Conservation (phyloP, 768 basidiomycete genomes). For the Tulasnella sp. region DNA sequence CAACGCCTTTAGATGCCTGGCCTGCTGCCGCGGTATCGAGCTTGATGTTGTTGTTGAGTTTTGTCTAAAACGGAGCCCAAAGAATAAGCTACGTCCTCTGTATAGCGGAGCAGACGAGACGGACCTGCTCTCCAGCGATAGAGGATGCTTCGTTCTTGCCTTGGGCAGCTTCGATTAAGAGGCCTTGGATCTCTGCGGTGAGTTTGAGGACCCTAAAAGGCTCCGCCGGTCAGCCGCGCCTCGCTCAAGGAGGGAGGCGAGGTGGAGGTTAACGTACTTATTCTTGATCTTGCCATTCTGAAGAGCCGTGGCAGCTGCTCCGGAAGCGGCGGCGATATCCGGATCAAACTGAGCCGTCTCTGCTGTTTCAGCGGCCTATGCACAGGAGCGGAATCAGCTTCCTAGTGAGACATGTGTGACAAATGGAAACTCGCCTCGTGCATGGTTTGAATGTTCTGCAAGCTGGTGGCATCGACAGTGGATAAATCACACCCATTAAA, state of each 20-base stretch:
- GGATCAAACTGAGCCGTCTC: constrained; percentile 32
- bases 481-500: constrained; percentile 25
- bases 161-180: constrained; percentile 28
- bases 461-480: constrained; percentile 25
- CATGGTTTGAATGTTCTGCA: constrained; percentile 27
- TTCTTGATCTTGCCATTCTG: constrained; percentile 35
- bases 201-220: constrained; percentile 29
- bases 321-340: constrained; percentile 28
- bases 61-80: constrained; percentile 7
- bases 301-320: constrained; percentile 29
- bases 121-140: neutral
- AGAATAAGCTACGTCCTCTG: too few relatives aligned
- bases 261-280: constrained; percentile 22
- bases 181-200: constrained; percentile 28
- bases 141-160: constrained; percentile 21
- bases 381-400: neutral
- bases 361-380: constrained; percentile 27
- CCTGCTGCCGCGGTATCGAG: constrained; percentile 28
- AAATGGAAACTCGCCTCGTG: constrained; percentile 16
- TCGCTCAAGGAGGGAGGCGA: too few relatives aligned
- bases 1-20: constrained; percentile 24
- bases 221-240: too few relatives aligned
- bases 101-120: too few relatives aligned
- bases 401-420: too few relatives aligned
- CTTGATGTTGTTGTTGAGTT: constrained; percentile 30